Conservation (phyloP, 129 eudicot species). For the Artemisia annua region DNA sequence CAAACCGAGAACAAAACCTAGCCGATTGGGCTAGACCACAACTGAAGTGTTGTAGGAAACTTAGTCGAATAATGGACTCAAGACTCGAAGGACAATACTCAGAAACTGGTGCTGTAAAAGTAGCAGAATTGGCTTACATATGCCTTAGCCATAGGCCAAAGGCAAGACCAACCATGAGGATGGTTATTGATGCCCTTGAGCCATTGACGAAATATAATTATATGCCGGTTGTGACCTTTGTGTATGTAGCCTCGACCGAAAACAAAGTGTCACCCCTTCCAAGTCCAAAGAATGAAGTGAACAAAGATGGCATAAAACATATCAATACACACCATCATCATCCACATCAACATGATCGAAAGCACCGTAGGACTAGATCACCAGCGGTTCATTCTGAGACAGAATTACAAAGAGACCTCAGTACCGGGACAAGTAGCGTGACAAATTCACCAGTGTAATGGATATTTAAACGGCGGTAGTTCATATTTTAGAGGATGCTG, state of each 20-base stretch:
- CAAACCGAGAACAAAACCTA: conserved; percentile 58
- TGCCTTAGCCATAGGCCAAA: conserved; percentile 75
- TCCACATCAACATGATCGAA: too few species aligned
- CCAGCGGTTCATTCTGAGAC: too few species aligned
- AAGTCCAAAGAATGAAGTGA: too few species aligned
- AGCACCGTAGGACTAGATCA: too few species aligned
- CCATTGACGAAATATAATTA: conserved; percentile 45
- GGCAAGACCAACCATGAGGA: conserved; percentile 58
- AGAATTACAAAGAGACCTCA: too few species aligned
- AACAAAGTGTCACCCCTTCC: too few species aligned
- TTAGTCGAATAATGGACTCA: conserved; percentile 70
- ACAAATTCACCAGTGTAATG: too few species aligned
- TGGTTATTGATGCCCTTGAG: conserved; percentile 52
- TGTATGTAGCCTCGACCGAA: conserved; percentile 49
- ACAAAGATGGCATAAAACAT: too few species aligned
- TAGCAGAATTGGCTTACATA: conserved; percentile 67
- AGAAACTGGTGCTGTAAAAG: conserved; percentile 60
- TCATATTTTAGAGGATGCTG: too few species aligned
- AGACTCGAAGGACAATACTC: conserved; percentile 74
- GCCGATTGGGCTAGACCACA: conserved; percentile 78
- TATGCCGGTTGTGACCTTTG: conserved; percentile 48
- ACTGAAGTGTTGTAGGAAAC: conserved; percentile 46
- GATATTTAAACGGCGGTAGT: too few species aligned
- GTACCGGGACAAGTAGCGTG: too few species aligned
- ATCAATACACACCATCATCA: too few species aligned